Evolutionary conservation across 2,329 filamentous ascomycete species (phyloP).

Genomic region (Scortechinia acanthostroma): DNA sequence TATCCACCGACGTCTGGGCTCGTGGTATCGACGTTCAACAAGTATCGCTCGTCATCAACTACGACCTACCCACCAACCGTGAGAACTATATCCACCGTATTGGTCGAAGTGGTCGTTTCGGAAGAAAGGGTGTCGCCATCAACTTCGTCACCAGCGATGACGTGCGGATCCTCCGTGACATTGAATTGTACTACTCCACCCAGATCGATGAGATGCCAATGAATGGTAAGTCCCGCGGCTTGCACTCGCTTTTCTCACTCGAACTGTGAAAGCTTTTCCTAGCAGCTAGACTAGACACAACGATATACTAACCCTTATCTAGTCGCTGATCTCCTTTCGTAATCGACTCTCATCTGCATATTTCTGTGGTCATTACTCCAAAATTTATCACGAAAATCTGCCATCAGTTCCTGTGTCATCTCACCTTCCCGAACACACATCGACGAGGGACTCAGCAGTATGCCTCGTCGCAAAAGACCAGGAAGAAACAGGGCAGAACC

Average conservation of each 20-base stretch:
- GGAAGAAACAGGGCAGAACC: not conserved
- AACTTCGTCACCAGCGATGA: constrained; percentile 76
- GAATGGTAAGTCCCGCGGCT: constrained; percentile 39
- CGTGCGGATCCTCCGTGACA: constrained; percentile 43
- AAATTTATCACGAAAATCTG: no score
- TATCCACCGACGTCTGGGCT: constrained; percentile 72
- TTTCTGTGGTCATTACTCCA: no score
- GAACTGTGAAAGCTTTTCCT: no score
- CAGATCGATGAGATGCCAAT: constrained; percentile 74
- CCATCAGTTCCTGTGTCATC: no score
- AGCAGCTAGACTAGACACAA: no score
- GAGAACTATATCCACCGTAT: constrained; percentile 78
- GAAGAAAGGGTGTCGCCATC: constrained; percentile 72
- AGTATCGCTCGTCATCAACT: constrained; percentile 73
- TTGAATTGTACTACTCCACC: constrained; percentile 52
- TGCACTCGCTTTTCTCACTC: constrained; percentile 3
- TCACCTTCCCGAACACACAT: no score
- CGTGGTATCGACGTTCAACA: constrained; percentile 75
- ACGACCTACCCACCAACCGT: constrained; percentile 70
- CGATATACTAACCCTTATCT: not conserved
- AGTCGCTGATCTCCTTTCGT: constrained; percentile 2
- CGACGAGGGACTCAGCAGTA: no score
- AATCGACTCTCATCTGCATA: constrained; percentile 1
- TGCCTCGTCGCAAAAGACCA: not conserved
- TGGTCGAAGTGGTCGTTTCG: constrained; percentile 68